Base-by-base conservation (phyloP, 2,329 filamentous ascomycete genomes). In the Phialophora tarda region DNA sequence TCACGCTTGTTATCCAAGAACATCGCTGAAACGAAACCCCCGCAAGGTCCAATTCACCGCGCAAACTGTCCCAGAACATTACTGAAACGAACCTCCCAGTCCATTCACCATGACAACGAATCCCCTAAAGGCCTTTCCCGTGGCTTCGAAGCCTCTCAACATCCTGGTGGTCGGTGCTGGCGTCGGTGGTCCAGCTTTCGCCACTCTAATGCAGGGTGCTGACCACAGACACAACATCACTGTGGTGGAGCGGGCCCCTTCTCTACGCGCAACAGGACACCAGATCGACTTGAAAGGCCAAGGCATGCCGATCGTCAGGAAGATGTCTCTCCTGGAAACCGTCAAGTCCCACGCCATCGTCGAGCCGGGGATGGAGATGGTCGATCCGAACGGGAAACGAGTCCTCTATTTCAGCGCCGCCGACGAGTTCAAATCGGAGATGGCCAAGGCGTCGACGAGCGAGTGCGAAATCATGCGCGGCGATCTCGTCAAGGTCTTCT, bases 401-500 rank as follows among this genome's bases (percentile, higher is more conserved):
- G 23, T 48, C 1, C 7, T 23, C 17, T 4, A n/a, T 12, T 48
- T 48, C 23, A 23, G 56, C 24, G 69, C 55, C 17, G 55, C 24
- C 34, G 24, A 58, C n/a, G 34, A 38, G 28, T 30, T 24, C 14
- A 24, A 21, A 8, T 34, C 32, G 32, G 32, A 34, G 32, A 34
- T 34, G 32, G 32, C 32, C 32, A 34, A 34, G 10, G 34, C 55
- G 11, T 1, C 85, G 24, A 85, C 83, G 0, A 82, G 80, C 66
- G 86, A 89, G 62, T 86, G 81, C 66, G 86, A 89, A 75, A 83
- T 88, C 56, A 84, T 89, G 80, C 78, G 86, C 8, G 85, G 83
- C 0, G 83, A 86, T 62, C 71, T 88, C 14, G 80, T 82, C 4
- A 74, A 76, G 14, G 75, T 87, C 1, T 73, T 88, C 0, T 82